Percentiles rank a stretch among this genome's conserved stretches.
Evolutionary conservation across 2,329 filamentous ascomycete genomes (phyloP).

Genomic region (Calonectria honghensis): DNA sequence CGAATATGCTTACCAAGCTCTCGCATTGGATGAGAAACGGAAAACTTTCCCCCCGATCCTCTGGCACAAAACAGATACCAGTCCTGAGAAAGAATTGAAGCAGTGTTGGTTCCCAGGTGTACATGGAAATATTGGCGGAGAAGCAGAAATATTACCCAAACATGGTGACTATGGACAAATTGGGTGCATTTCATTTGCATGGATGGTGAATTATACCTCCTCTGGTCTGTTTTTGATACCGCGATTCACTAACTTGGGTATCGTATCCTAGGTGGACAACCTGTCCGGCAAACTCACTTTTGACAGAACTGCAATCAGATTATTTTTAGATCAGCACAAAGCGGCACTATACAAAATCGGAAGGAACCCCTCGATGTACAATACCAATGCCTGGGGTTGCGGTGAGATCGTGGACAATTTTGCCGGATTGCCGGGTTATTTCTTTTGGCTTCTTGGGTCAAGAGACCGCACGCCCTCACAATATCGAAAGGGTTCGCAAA

Average conservation of each 20-base stretch:
- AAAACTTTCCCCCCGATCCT: background rate
- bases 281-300: background rate
- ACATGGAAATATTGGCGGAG: conserved; percentile 11
- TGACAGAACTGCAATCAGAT: background rate
- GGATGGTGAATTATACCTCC: background rate
- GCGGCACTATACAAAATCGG: background rate
- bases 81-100: background rate
- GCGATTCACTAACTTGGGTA: background rate
- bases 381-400: background rate
- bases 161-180: background rate
- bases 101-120: conserved; percentile 9
- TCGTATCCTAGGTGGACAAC: background rate
- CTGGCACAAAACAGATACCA: background rate
- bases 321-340: background rate
- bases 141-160: background rate
- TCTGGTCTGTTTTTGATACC: background rate
- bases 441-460: background rate
- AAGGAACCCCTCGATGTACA: background rate
- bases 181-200: background rate
- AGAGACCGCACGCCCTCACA: background rate
- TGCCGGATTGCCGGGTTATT: background rate
- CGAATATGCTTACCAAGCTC: conserved; percentile 5
- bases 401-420: background rate
- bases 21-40: background rate
- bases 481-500: background rate